A percentile compares a stretch with the other conserved stretches of the same genome.
These are phyloP conservation scores for Scutellaria barbata DNA, from an alignment of 257 asterid species.

Conservation along the genomic window DNA sequence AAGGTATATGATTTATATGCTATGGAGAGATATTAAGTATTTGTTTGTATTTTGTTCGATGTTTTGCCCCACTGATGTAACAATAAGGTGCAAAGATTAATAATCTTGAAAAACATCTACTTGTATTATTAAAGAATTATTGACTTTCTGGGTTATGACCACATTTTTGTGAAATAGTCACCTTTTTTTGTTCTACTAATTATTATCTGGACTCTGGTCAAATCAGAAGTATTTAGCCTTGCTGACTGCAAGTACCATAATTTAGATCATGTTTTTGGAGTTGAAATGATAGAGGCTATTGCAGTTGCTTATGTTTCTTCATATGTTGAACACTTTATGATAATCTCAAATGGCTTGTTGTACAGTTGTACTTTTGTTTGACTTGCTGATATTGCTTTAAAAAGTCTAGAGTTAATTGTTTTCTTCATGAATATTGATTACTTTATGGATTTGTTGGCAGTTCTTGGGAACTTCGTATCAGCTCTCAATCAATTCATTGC, in stretches of 20 bases:
- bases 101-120: not conserved
- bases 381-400: not conserved
- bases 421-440: conserved; percentile 16
- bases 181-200: not conserved
- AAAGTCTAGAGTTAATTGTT: conserved; percentile 10
- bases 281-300: conserved; percentile 13
- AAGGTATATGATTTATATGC: conserved; percentile 51
- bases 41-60: conserved; percentile 2
- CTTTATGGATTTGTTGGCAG: conserved; percentile 53
- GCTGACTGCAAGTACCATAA: not conserved
- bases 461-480: conserved; percentile 93
- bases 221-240: conserved; percentile 3
- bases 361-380: not conserved
- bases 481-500: conserved; percentile 87
- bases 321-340: not conserved
- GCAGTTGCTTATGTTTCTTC: conserved; percentile 4
- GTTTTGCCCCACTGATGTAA: not conserved
- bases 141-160: conserved; percentile 23
- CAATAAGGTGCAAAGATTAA: not conserved
- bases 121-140: conserved; percentile 14
- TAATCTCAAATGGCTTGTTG: conserved; percentile 12
- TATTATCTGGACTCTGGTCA: conserved; percentile 10
- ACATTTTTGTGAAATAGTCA: conserved; percentile 16
- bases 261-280: conserved; percentile 1
- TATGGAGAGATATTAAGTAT: not conserved